Evolutionary conservation across 2,329 filamentous ascomycete genomes (phyloP).

Genomic region (Claviceps monticola): DNA sequence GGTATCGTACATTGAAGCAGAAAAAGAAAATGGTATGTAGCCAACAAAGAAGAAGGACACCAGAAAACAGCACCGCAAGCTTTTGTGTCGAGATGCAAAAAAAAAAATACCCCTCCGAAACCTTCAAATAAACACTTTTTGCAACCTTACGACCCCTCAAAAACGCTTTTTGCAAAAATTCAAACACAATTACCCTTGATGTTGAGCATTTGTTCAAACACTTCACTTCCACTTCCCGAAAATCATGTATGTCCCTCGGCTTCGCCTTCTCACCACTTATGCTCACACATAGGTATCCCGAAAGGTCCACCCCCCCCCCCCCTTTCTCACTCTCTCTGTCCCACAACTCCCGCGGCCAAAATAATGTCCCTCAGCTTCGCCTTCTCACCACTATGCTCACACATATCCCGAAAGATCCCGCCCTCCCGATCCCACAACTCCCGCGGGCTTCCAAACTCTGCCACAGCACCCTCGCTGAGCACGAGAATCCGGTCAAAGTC

Average conservation of each 20-base stretch:
- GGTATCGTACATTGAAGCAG: too few relatives aligned
- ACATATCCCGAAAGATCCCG: conserved; percentile 49
- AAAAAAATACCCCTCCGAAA: too few relatives aligned
- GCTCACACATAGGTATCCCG: conserved; percentile 41
- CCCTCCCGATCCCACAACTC: conserved; percentile 43
- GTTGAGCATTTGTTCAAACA: too few relatives aligned
- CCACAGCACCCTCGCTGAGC: conserved; percentile 50
- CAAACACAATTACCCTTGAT: too few relatives aligned
- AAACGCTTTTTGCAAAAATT: too few relatives aligned
- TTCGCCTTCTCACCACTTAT: conserved; percentile 44
- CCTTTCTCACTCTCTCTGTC: conserved; percentile 19
- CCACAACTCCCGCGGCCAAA: conserved; percentile 44
- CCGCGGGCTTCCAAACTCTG: conserved; percentile 51
- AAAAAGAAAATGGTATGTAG: too few relatives aligned
- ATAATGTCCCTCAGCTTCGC: conserved; percentile 37
- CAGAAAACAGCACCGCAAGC: too few relatives aligned
- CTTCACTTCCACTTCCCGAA: conserved; percentile 10
- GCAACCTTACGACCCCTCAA: too few relatives aligned
- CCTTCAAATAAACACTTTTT: too few relatives aligned
- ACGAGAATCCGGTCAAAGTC: conserved; percentile 66
- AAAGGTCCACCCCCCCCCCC: conserved; percentile 32
- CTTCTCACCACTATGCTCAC: conserved; percentile 45
- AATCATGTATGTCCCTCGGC: conserved; percentile 29
- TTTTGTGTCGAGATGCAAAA: too few relatives aligned
- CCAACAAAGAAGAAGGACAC: too few relatives aligned